Evolutionary conservation across 257 asterid species (phyloP).

Genomic region (Scutellaria baicalensis): DNA sequence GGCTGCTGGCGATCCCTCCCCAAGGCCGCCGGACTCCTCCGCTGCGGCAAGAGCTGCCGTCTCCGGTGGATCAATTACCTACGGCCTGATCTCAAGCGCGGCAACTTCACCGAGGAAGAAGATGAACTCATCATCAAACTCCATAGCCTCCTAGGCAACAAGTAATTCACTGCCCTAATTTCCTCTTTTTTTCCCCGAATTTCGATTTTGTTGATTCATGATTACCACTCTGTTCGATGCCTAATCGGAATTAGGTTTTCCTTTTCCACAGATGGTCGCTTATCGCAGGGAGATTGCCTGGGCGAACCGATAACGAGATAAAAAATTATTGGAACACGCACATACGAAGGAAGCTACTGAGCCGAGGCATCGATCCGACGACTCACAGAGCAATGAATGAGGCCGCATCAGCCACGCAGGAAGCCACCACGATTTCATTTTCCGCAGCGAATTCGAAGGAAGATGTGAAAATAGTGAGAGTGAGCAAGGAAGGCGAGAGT

Average conservation of each 20-base stretch:
- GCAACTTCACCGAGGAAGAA: constrained; percentile 83
- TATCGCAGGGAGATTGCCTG: constrained; percentile 87
- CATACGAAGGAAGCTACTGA: constrained; percentile 66
- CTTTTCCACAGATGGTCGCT: constrained; percentile 65
- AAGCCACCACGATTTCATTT: constrained; percentile 39
- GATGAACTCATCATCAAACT: constrained; percentile 90
- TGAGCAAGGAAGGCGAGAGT: constrained; percentile 19
- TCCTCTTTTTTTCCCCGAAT: too few species aligned
- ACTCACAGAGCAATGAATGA: constrained; percentile 63
- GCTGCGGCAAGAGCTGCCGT: constrained; percentile 95
- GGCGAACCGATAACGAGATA: constrained; percentile 93
- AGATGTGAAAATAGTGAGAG: constrained; percentile 1
- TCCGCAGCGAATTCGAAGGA: constrained; percentile 20
- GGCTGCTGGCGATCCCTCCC: constrained; percentile 96
- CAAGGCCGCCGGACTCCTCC: constrained; percentile 88
- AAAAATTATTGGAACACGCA: constrained; percentile 96
- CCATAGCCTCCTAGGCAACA: constrained; percentile 91
- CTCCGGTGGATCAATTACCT: constrained; percentile 93
- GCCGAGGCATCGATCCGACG: constrained; percentile 82
- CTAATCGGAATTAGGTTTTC: too few species aligned
- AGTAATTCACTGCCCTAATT: constrained; percentile 21
- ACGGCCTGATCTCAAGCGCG: constrained; percentile 92
- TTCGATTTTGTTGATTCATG: too few species aligned
- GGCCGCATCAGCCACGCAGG: constrained; percentile 1
- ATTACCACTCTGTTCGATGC: too few species aligned